Base-by-base conservation (phyloP, 441 rosid species). In the Jatropha podagrica region DNA sequence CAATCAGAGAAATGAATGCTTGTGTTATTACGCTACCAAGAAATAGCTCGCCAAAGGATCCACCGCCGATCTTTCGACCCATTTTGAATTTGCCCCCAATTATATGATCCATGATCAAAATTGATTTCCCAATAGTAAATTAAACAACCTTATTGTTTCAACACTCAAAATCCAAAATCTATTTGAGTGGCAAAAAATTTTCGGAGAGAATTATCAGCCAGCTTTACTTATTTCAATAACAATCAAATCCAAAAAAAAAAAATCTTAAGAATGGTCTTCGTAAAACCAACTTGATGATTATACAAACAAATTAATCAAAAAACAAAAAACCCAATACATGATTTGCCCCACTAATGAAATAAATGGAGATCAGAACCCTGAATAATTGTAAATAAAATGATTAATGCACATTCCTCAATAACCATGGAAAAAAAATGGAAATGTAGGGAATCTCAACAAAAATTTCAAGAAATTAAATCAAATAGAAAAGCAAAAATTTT, bases 61-160 rank as follows among this genome's bases (percentile, higher is more conserved):
- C 98, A 83, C 95, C 89, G 27, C 98, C 98, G 64, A 94, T 94
- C 88, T 94, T 92, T 78, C 97, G 89, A 66, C 97, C 97, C 77
- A 94, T 84, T 91, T 92, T 94, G 81, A 86, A 94, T 82, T 92
- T 94, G 3, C 92, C 97, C 76, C 93, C 98, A 80, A 94, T 88
- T 37, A 94, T 91, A 85, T 85, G 94, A 83, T 94, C 97, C 97
- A 94, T 92, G 70, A 64, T 76, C 60, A 44, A 70, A n/a, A 55
- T 72, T 44, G 71, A 66, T 74, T 38, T 41, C 41, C 51, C 72
- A 68, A 68, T 48, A 32, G 9, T 15, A 55, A 71, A 64, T 54
- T 54, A 23, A 66, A 48, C 17, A 38, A 48, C 20, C 17, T 14
- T 46, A 27, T 8, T 51, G 27, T 66, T 40, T 58, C 66, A 67